Evolutionary conservation across 202 grass and related monocot genomes (phyloP), one percentile per base, ranked within the genome.

Genomic region (Cymbopogon flexuosus): DNA sequence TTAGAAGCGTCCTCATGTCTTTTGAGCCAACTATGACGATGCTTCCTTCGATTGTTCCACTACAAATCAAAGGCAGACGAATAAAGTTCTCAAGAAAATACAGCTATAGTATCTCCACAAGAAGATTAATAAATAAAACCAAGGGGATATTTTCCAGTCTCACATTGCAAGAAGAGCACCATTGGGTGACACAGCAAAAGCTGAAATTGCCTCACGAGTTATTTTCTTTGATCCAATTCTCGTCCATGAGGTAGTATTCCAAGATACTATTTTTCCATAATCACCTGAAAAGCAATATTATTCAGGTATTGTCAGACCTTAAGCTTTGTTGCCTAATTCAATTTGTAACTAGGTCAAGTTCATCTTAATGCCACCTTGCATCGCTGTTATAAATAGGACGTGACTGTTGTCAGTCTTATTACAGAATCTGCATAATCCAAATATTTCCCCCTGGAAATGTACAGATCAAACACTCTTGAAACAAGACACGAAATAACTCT

Each of bases 371-470:
- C 77, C 65, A 98, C 96, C 90, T 87, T 96, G 81, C 89, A 99
- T 91, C 60, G 87, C 90, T 49, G 87, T 87, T 62, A 96, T 52
- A 76, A 90, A 99, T 42, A 96, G 87, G 30, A 91, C 36, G 47
- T 84, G 87, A 22, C 80, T 83, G 84, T 61, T 77, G 65, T 78
- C 89, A 27, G 61, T 51, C 51, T 49, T 90, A 41, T 11, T 73
- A 51, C 66, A 99, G 76, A 99, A 99, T 65, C 90, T 90, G 76
- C 92, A 99, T 86, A 91, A 99, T 46, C 88, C 72, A 70, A 99
- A 99, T 84, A 88, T 85, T 91, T 99, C 96, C 64, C 92, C 96
- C 96, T 99, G 89, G 15, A 91, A 90, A 70, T n/a, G 33, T 56
- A 84, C 8, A 47, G 67, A 78, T 71, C 30, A 86, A 87, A 27